phyloP scores from a whole-genome alignment of 441 rosid species.

The Macaranga tanarius region DNA sequence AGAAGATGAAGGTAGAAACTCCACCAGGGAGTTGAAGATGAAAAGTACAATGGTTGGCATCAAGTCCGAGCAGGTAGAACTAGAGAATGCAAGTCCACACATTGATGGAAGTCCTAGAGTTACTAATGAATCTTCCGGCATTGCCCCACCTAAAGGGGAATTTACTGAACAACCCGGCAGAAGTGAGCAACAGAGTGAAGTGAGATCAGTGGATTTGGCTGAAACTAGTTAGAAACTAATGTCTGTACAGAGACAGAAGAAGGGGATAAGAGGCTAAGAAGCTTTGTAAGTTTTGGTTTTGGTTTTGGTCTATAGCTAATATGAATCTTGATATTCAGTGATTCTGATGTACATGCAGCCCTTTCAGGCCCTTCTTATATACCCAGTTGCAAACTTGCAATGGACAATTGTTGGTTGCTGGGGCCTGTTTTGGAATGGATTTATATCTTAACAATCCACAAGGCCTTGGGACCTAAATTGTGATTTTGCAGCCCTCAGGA shows the following conservation, averaged over 20 bases:
- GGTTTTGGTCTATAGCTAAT: not conserved
- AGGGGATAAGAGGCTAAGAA: not conserved
- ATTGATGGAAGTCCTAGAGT: slow-evolving; percentile 11
- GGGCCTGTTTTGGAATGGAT: not conserved
- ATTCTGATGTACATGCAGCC: not conserved
- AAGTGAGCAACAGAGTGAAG: slow-evolving; percentile 3
- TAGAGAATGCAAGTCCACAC: slow-evolving; percentile 8
- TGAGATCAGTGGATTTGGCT: not conserved
- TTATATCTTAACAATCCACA: not conserved
- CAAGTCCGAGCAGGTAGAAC: slow-evolving; percentile 5
- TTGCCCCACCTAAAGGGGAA: not conserved
- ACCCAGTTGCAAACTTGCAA: not conserved
- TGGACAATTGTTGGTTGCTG: not conserved
- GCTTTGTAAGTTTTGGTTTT: slow-evolving; percentile 8
- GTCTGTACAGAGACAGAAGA: not conserved
- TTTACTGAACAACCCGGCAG: not conserved
- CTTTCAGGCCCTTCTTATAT: not conserved
- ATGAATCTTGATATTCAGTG: not conserved
- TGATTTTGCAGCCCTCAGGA: not conserved
- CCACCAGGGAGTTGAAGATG: slow-evolving; percentile 7
- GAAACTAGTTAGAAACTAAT: not conserved
- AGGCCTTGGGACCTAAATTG: not conserved
- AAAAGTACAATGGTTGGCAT: slow-evolving; percentile 1
- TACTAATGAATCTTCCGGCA: not conserved
- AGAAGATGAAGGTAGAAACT: slow-evolving; percentile 1